A percentile compares a stretch with the other conserved stretches of the same genome.
phyloP scores from a whole-genome alignment of 768 basidiomycete genomes.

The Macrolepiota fuliginosa region DNA sequence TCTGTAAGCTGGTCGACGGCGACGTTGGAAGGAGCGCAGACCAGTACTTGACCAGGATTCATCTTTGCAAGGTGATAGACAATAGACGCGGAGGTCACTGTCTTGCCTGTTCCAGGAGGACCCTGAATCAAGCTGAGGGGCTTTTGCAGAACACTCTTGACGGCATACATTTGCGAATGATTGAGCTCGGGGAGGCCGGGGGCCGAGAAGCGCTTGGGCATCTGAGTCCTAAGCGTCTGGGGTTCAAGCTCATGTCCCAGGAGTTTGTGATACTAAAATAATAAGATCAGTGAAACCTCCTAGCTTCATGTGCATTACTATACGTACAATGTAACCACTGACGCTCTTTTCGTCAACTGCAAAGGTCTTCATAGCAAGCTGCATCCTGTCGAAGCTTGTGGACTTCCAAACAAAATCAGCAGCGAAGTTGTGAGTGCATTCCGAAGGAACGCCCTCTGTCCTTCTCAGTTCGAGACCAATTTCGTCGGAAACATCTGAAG shows the following conservation, averaged over 20 bases:
- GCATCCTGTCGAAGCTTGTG: slow-evolving; percentile 99
- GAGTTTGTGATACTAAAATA: slow-evolving; percentile 88
- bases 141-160: slow-evolving; percentile 98
- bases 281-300: slow-evolving; percentile 8
- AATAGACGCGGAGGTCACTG: slow-evolving; percentile 97
- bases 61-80: slow-evolving; percentile 99
- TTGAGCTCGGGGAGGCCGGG: slow-evolving; percentile 97
- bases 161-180: slow-evolving; percentile 99
- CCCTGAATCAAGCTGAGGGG: slow-evolving; percentile 97
- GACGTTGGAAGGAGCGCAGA: slow-evolving; percentile 98
- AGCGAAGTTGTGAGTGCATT: slow-evolving; percentile 91
- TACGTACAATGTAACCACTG: slow-evolving; percentile 91
- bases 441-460: slow-evolving; percentile 90
- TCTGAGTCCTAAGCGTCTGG: slow-evolving; percentile 84
- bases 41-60: slow-evolving; percentile 99
- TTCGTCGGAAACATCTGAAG: slow-evolving; percentile 92
- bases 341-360: slow-evolving; percentile 99
- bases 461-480: slow-evolving; percentile 90
- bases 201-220: slow-evolving; percentile 97
- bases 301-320: background rate
- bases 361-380: slow-evolving; percentile 99
- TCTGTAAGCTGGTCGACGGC: slow-evolving; percentile 99
- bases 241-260: slow-evolving; percentile 98
- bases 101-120: slow-evolving; percentile 98
- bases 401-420: slow-evolving; percentile 99